Conservation (phyloP, 495 filamentous ascomycete species). For the Aspergillus sparsus region DNA sequence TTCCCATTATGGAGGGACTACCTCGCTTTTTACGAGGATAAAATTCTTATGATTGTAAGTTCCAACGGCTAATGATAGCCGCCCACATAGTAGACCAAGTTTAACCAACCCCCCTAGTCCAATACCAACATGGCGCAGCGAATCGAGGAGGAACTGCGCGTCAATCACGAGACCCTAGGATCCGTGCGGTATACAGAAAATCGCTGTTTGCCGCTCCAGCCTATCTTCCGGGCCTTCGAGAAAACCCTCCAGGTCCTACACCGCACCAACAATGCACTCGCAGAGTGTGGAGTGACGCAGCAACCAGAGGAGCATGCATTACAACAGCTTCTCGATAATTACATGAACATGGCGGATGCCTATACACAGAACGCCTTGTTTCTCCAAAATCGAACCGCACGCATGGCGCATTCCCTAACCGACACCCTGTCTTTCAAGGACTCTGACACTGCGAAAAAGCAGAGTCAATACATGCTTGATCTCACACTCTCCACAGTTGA, state of each 20-base stretch:
- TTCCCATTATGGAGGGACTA: constrained; percentile 43
- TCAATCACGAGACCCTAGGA: constrained; percentile 35
- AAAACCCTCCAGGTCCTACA: constrained; percentile 15
- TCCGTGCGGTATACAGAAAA: constrained; percentile 32
- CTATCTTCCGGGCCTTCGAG: constrained; percentile 21
- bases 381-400: constrained; percentile 35
- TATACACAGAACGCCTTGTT: constrained; percentile 33
- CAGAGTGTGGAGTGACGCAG: not conserved
- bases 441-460: constrained; percentile 35
- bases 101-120: constrained; percentile 15
- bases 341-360: constrained; percentile 17
- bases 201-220: constrained; percentile 27
- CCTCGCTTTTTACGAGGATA: constrained; percentile 35
- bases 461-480: constrained; percentile 42
- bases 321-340: constrained; percentile 22
- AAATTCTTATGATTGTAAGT: constrained; percentile 36
- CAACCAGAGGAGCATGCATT: constrained; percentile 4
- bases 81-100: not conserved
- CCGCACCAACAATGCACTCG: constrained; percentile 14
- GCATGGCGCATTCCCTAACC: constrained; percentile 34
- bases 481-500: constrained; percentile 42
- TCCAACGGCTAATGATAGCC: not conserved
- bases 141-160: constrained; percentile 32
- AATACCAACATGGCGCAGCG: constrained; percentile 32
- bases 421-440: constrained; percentile 42